Base-by-base conservation (phyloP, 2,329 filamentous ascomycete species). In the Hypoxylon sp. region DNA sequence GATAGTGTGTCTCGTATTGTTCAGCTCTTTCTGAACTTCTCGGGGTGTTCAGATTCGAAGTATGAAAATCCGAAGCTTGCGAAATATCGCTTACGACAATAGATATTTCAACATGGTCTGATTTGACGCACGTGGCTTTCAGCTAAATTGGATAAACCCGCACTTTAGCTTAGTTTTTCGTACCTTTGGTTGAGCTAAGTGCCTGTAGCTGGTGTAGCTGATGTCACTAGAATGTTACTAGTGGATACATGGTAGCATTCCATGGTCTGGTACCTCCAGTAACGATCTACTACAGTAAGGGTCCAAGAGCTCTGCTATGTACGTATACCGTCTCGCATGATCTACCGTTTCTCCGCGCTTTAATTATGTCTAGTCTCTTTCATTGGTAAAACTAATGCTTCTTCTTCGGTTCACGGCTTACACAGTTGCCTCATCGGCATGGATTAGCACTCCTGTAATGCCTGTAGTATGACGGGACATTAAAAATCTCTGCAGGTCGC, bases 101-200 rank as follows among this genome's bases (percentile, higher is more conserved):
- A 49, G 21, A 28, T 25, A 25, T 51, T 38, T 52, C 9, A n/a
- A 45, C 36, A 21, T 64, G 65, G 65, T 50, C 60, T 67, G 56
- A 63, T 53, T 55, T 64, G n/a, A 23, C 60, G 56, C 60, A 64
- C 57, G 60, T 67, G 60, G 65, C 60, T 60, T 46, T 51, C 11
- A 34, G 25, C 48, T 48, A 49, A 64, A 53, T 53, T 51, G 48
- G 28, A 7, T 38, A 28, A 38, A 41, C 50, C 50, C 32, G 52
- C 38, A 38, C 21, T 49, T 55, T 55, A 51, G 51, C 34, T 17
- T n/a, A 25, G 49, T 5, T 17, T 21, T 53, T 45, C 23, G 21
- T 57, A 60, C n/a, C 46, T 30, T 25, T 30, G 28, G 28, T 6
- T 30, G 5, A 30, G 28, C 28, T 7, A 30, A 30, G 28, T 30